A percentile compares a stretch with the other conserved stretches of the same genome.
Conservation (phyloP, 352 stramenopile genomes). For the Globisporangium recalcitrans region DNA sequence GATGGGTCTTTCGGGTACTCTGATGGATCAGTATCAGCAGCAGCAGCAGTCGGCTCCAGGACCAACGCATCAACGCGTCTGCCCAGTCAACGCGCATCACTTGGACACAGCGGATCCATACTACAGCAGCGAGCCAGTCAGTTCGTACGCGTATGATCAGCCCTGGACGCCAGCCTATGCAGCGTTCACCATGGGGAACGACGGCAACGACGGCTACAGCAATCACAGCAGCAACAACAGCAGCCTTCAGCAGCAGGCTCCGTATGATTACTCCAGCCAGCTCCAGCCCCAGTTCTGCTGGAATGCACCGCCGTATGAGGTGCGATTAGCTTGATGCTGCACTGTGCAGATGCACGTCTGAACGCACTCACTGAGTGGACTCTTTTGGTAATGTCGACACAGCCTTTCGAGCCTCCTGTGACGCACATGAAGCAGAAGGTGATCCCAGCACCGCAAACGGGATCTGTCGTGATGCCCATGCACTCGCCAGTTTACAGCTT, state of each 20-base stretch:
- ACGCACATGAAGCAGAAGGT: constrained; percentile 14
- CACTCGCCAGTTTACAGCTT: constrained; percentile 14
- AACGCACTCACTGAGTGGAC: neutral
- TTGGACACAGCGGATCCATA: constrained; percentile 3
- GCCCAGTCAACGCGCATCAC: constrained; percentile 16
- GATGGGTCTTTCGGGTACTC: neutral
- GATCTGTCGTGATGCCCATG: constrained; percentile 9
- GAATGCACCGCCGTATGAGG: constrained; percentile 9
- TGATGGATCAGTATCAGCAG: neutral
- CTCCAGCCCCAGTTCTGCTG: constrained; percentile 2
- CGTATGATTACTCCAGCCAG: constrained; percentile 1
- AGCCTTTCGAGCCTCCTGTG: constrained; percentile 5
- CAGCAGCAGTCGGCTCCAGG: neutral
- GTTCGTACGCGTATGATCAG: constrained; percentile 8
- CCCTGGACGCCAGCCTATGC: constrained; percentile 7
- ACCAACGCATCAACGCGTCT: constrained; percentile 10
- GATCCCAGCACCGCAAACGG: constrained; percentile 6
- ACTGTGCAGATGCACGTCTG: neutral
- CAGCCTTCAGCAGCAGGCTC: neutral
- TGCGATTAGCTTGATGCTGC: neutral
- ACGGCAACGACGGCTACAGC: neutral
- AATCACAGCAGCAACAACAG: neutral
- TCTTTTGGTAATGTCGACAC: neutral
- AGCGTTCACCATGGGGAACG: neutral
- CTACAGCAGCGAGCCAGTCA: neutral